Percentiles rank a stretch among this genome's conserved stretches.
Conservation (phyloP, 139 green algal species). For the Zygnema circumcarinatum region DNA sequence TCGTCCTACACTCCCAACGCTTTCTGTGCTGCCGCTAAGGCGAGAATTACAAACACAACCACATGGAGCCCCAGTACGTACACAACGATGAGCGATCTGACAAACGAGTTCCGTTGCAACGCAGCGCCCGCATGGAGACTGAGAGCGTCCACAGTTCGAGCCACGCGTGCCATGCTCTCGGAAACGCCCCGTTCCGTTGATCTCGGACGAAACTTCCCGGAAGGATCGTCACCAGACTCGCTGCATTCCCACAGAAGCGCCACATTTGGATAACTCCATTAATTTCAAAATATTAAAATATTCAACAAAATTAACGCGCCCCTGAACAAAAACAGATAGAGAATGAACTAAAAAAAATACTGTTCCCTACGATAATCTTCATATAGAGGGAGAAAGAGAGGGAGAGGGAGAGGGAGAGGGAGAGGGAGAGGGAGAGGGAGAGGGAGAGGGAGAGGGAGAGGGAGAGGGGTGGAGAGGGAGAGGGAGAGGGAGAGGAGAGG, state of each 20-base stretch:
- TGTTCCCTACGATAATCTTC: too few species aligned
- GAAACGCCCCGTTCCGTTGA: neutral
- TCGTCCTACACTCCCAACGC: constrained; percentile 10
- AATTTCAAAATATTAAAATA: too few species aligned
- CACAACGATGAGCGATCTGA: constrained; percentile 20
- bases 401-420: too few species aligned
- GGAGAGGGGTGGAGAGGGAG: too few species aligned
- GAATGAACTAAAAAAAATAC: too few species aligned
- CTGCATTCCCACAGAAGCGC: neutral
- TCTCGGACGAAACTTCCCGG: neutral
- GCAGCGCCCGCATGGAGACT: constrained; percentile 8
- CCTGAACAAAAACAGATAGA: too few species aligned
- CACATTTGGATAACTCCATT: too few species aligned
- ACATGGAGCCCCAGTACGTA: constrained; percentile 40
- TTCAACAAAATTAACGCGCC: too few species aligned
- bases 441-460: too few species aligned
- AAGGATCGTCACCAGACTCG: neutral
- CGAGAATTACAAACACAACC: constrained; percentile 34
- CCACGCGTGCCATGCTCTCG: constrained; percentile 15
- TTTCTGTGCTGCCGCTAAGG: constrained; percentile 6
- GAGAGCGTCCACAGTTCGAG: constrained; percentile 1
- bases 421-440: too few species aligned
- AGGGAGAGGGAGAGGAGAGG: too few species aligned
- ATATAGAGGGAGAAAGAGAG: too few species aligned
- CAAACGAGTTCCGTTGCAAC: constrained; percentile 33